A percentile compares a stretch with the other conserved stretches of the same genome.
phyloP scores from a whole-genome alignment of 2,329 filamentous ascomycete genomes.

The Chrysoporthe deuterocubensis region DNA sequence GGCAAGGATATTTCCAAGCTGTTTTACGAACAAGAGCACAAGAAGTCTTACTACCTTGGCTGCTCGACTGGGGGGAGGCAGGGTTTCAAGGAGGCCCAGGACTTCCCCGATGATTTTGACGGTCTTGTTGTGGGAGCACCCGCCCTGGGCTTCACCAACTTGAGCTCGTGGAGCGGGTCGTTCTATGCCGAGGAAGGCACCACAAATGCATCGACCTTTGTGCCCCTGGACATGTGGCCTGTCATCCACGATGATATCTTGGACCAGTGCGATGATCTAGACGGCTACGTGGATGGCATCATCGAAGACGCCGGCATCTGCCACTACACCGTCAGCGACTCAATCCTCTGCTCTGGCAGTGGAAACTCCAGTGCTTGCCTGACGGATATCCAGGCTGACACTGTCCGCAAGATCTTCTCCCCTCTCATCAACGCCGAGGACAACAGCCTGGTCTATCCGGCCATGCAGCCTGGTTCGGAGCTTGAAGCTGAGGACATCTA shows the following conservation, averaged over 20 bases:
- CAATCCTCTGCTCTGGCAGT: conserved; percentile 30
- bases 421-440: conserved; percentile 36
- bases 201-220: conserved; percentile 42
- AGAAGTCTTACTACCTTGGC: conserved; percentile 59
- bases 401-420: conserved; percentile 23
- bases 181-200: conserved; percentile 52
- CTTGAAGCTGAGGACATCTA: conserved; percentile 43
- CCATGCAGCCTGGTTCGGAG: conserved; percentile 54
- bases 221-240: conserved; percentile 42
- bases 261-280: conserved; percentile 54
- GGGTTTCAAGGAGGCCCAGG: conserved; percentile 57
- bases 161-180: conserved; percentile 48
- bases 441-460: conserved; percentile 52
- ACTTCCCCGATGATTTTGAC: conserved; percentile 60
- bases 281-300: conserved; percentile 55
- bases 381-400: conserved; percentile 38
- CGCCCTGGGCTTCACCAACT: conserved; percentile 55
- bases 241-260: conserved; percentile 49
- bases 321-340: conserved; percentile 43
- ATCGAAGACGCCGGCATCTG: conserved; percentile 52
- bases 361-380: conserved; percentile 37
- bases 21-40: conserved; percentile 50
- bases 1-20: conserved; percentile 51
- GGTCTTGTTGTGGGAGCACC: conserved; percentile 55
- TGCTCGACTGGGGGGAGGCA: conserved; percentile 64